Conservation (phyloP, 148 eudicot genomes). For the Rhododendron williamsianum region DNA sequence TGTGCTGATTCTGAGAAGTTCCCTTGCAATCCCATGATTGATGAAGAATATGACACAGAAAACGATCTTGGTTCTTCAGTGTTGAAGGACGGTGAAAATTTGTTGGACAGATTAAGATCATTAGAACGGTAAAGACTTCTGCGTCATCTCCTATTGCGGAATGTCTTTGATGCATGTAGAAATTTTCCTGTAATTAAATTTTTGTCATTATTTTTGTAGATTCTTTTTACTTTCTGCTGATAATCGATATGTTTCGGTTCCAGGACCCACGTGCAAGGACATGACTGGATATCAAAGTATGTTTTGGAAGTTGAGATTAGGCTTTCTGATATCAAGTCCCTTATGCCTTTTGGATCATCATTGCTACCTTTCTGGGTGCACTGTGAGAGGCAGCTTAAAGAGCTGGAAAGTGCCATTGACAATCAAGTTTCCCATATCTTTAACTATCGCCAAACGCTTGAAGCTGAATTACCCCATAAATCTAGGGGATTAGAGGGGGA, state of each 20-base stretch:
- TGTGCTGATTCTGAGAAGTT: slow-evolving; percentile 22
- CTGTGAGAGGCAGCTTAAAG: slow-evolving; percentile 57
- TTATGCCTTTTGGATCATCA: slow-evolving; percentile 53
- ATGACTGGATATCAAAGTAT: slow-evolving; percentile 43
- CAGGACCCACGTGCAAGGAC: slow-evolving; percentile 25
- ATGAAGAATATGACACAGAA: slow-evolving; percentile 25
- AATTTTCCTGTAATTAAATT: background rate
- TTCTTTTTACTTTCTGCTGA: background rate
- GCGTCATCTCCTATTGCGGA: background rate
- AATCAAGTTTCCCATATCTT: slow-evolving; percentile 24
- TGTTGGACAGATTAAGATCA: slow-evolving; percentile 60
- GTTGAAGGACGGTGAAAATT: slow-evolving; percentile 43
- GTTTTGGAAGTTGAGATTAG: slow-evolving; percentile 67
- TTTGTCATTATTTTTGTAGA: background rate
- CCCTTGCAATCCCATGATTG: slow-evolving; percentile 18
- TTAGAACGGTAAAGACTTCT: slow-evolving; percentile 42
- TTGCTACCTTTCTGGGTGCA: slow-evolving; percentile 88
- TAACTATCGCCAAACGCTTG: slow-evolving; percentile 21
- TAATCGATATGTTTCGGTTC: slow-evolving; percentile 34
- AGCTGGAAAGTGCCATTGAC: slow-evolving; percentile 50
- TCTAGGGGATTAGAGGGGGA: slow-evolving; percentile 22
- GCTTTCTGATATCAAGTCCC: slow-evolving; percentile 69
- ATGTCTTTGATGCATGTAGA: background rate
- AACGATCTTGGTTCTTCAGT: slow-evolving; percentile 43
- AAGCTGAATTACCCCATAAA: slow-evolving; percentile 18